These are phyloP conservation scores for Strobilomyces echinocephalus DNA, from an alignment of 768 basidiomycete genomes.

Conservation along the genomic window DNA sequence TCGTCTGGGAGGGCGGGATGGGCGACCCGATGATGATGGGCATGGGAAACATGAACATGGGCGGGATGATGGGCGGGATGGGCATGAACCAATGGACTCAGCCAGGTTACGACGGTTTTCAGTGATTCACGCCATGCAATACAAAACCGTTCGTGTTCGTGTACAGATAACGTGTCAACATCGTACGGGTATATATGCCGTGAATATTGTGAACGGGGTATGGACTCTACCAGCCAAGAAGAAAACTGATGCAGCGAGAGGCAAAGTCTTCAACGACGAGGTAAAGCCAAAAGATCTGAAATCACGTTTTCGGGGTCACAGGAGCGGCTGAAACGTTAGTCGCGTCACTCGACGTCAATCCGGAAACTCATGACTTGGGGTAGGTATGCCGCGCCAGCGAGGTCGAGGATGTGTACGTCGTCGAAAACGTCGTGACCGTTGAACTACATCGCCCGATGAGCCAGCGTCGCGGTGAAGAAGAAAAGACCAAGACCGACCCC, in stretches of 20 bases:
- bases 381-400: constrained; percentile 83
- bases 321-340: background rate
- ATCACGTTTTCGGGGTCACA: background rate
- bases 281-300: background rate
- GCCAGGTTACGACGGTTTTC: constrained; percentile 31
- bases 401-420: constrained; percentile 80
- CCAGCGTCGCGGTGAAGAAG: background rate
- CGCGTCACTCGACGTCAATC: constrained; percentile 40
- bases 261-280: constrained; percentile 15
- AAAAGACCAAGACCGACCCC: constrained; percentile 40
- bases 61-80: constrained; percentile 32
- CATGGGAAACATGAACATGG: constrained; percentile 34
- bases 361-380: constrained; percentile 82
- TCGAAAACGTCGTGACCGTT: constrained; percentile 81
- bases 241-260: constrained; percentile 15
- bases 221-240: constrained; percentile 39
- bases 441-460: constrained; percentile 35
- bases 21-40: constrained; percentile 43
- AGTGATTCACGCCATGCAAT: constrained; percentile 12
- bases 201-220: constrained; percentile 31
- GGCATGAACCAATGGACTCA: constrained; percentile 39
- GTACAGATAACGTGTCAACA: constrained; percentile 8
- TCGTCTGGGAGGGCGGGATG: constrained; percentile 37
- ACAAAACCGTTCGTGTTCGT: background rate
- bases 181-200: constrained; percentile 25